These are phyloP conservation scores for Salix udensis DNA, from an alignment of 345 rosid species.

Conservation along the genomic window DNA sequence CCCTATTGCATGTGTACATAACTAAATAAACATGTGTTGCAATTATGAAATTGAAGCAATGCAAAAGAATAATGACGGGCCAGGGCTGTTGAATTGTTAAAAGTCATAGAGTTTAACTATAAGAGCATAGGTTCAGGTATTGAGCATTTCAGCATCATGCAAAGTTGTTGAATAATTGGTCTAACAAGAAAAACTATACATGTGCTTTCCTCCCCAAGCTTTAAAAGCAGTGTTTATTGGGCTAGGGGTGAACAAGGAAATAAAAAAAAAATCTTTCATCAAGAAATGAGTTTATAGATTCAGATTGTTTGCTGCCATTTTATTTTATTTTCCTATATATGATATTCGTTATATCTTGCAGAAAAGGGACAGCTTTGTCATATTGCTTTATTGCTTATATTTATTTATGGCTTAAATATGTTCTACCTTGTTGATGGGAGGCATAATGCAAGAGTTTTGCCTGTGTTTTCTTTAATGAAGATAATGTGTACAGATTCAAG, in stretches of 20 bases:
- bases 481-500: conserved; percentile 60
- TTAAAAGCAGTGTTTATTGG: neutral
- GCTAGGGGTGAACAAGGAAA: neutral
- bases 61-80: neutral
- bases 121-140: neutral
- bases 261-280: neutral
- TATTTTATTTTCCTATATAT: neutral
- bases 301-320: neutral
- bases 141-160: neutral
- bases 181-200: neutral
- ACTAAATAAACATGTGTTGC: neutral
- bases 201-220: neutral
- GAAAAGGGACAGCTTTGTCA: neutral
- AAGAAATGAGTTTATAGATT: neutral
- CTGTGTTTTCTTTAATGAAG: conserved; percentile 5
- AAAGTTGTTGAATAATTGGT: neutral
- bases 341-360: neutral
- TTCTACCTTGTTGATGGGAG: neutral
- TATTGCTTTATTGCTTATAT: neutral
- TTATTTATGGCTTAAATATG: neutral
- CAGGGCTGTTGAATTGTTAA: neutral
- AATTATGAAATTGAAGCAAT: neutral
- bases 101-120: neutral
- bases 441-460: neutral
- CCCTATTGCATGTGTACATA: neutral